Base-by-base conservation (phyloP, 805 yeast genomes). In the Lipomyces sp. region DNA sequence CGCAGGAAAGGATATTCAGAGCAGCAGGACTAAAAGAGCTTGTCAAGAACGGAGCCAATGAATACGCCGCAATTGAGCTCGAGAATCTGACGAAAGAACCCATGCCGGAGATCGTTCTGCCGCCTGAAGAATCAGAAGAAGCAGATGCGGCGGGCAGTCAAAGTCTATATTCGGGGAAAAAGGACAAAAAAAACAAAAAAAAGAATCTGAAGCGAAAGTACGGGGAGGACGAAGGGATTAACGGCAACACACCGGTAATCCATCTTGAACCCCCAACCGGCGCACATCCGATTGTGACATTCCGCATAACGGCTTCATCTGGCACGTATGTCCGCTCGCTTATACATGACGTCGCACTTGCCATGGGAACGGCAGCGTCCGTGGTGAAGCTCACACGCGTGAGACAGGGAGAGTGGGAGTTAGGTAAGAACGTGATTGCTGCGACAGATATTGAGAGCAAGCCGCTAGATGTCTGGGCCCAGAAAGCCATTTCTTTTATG, bases 261-360 rank as follows among this genome's bases (percentile, higher is more conserved):
- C 39, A 29, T 22, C 45, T 39, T 2, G 26, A 21, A 7, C 45
- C 40, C 10, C 43, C 50, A 3, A 8, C 48, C 4, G 38, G 23
- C 11, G 33, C 45, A 18, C 41, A 43, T 29, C 58, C 58, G 11
- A 61, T 84, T 43, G 61, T 91, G 23, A 90, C 84, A 61, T 79
- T 93, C 59, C 77, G 76, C 14, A 79, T 95, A 3, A 76, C 79
- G 32, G 98, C 91, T 0, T 84, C 96, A 1, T 88, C 97, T 0
- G 99, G 99, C 1, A 93, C 98, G 0, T 93, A 93, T 63, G 89
- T 93, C 43, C 77, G 99, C 59, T 84, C 96, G 2, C 70, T 93
- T 47, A 75, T 93, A 43, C 87, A 95, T 68, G 99, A 93, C 63
- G 74, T 86, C 39, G 98, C 95, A 1, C 78, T 84, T 53, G 84